Evolutionary conservation across 2,329 filamentous ascomycete species (phyloP).

Genomic region (Ramichloridium luteum): DNA sequence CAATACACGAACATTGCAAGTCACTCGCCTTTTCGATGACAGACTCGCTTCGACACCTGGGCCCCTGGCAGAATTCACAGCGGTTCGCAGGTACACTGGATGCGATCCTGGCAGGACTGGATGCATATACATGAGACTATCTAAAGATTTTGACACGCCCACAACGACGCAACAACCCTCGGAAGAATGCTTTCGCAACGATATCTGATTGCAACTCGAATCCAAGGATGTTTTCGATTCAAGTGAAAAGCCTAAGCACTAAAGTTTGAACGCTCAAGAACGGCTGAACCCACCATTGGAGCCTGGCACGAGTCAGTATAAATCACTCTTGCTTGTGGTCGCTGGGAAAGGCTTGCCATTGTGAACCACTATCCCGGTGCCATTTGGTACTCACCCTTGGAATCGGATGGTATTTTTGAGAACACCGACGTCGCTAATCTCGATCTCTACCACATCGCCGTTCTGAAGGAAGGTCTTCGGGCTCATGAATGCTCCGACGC

Average conservation of each 20-base stretch:
- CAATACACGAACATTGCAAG: constrained; percentile 1
- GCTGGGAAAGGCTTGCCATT: constrained; percentile 1
- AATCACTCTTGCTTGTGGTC: too few relatives aligned
- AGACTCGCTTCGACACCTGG: constrained; percentile 2
- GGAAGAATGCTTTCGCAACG: too few relatives aligned
- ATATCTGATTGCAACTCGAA: too few relatives aligned
- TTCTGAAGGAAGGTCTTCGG: constrained; percentile 18
- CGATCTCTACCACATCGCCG: constrained; percentile 14
- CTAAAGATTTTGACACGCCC: too few relatives aligned
- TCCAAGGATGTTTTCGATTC: too few relatives aligned
- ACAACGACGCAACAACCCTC: too few relatives aligned
- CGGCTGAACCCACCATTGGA: neutral
- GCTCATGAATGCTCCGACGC: constrained; percentile 20
- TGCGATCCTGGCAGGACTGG: constrained; percentile 1
- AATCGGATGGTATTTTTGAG: constrained; percentile 7
- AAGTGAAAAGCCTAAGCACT: too few relatives aligned
- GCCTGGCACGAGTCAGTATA: too few relatives aligned
- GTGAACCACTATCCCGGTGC: neutral
- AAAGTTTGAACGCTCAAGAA: neutral
- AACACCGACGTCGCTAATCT: constrained; percentile 6
- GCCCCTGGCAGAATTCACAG: constrained; percentile 3
- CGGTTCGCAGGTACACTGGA: constrained; percentile 3
- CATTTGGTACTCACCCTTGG: constrained; percentile 1
- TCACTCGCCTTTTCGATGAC: constrained; percentile 1
- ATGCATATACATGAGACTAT: too few relatives aligned